A percentile compares a stretch with the other conserved stretches of the same genome.
Conservation (phyloP, 352 stramenopile species). For the Phytophthora pini region DNA sequence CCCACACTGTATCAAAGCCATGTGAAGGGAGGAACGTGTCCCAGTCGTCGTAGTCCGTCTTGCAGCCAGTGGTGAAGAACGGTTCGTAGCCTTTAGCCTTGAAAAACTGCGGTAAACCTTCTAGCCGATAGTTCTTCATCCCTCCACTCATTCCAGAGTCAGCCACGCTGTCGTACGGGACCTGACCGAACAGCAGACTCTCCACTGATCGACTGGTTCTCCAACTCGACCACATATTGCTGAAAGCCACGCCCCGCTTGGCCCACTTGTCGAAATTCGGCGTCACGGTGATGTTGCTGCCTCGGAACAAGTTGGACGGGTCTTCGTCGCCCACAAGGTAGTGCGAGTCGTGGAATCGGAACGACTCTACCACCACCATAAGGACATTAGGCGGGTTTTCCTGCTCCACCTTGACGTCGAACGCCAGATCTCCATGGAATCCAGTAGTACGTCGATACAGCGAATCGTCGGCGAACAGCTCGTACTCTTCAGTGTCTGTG, state of each 20-base stretch:
- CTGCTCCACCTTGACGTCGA: constrained; percentile 47
- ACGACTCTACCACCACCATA: constrained; percentile 60
- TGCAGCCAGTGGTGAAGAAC: constrained; percentile 54
- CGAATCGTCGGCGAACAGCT: constrained; percentile 45
- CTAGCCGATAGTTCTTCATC: constrained; percentile 33
- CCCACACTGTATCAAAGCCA: constrained; percentile 57
- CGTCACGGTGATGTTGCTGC: constrained; percentile 42
- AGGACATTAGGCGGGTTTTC: constrained; percentile 55
- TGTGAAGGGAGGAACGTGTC: constrained; percentile 52
- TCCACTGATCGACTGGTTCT: constrained; percentile 64
- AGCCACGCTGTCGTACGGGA: constrained; percentile 47
- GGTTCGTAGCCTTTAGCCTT: constrained; percentile 58
- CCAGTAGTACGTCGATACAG: constrained; percentile 49
- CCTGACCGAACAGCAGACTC: constrained; percentile 58
- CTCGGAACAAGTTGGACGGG: constrained; percentile 43
- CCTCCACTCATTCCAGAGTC: constrained; percentile 46
- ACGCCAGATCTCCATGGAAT: constrained; percentile 50
- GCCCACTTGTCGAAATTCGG: constrained; percentile 61
- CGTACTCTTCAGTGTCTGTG: constrained; percentile 46
- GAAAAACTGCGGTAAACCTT: constrained; percentile 60
- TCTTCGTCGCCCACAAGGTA: constrained; percentile 55
- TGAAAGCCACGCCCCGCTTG: constrained; percentile 51
- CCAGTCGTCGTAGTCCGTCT: constrained; percentile 58
- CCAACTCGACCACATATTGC: constrained; percentile 70
- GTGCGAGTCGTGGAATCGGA: constrained; percentile 58